Percentiles rank a stretch among this genome's conserved stretches.
Conservation (phyloP, 2,329 filamentous ascomycete species). For the Diplodia intermedia region DNA sequence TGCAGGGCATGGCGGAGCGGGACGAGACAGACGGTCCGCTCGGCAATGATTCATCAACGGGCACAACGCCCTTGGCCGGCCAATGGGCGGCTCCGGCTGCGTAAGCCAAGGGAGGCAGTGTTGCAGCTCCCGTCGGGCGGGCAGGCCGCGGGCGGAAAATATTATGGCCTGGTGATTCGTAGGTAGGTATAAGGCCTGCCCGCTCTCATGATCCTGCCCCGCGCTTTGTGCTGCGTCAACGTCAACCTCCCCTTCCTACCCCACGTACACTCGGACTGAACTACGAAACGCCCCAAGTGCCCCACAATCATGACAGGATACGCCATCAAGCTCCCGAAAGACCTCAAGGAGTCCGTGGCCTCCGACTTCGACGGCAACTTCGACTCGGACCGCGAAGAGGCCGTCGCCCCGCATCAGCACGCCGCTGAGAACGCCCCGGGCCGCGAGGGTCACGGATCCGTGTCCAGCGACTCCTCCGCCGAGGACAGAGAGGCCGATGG, state of each 20-base stretch:
- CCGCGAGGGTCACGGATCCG: not conserved
- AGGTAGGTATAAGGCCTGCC: not conserved
- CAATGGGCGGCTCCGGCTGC: not conserved
- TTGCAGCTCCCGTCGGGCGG: too few species aligned
- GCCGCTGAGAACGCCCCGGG: not conserved
- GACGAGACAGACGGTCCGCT: not conserved
- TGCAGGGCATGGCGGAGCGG: constrained; percentile 13
- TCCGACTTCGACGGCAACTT: constrained; percentile 5
- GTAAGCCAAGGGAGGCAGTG: constrained; percentile 25
- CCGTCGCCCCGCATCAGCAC: not conserved
- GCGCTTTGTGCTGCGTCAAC: too few species aligned
- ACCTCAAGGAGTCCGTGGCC: constrained; percentile 4
- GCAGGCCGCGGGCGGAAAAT: not conserved
- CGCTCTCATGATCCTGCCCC: not conserved
- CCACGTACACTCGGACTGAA: too few species aligned
- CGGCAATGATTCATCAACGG: constrained; percentile 10
- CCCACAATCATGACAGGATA: not conserved
- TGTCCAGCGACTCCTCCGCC: not conserved
- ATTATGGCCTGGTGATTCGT: too few species aligned
- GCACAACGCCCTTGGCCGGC: not conserved
- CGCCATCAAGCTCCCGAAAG: constrained; percentile 5
- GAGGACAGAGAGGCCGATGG: not conserved
- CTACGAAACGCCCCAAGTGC: not conserved
- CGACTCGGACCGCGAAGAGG: constrained; percentile 3
- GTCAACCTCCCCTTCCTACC: not conserved